Percentiles rank a stretch among this genome's conserved stretches.
These are phyloP conservation scores for Yarrowia sp. DNA, from an alignment of 805 yeast species.

Conservation along the genomic window DNA sequence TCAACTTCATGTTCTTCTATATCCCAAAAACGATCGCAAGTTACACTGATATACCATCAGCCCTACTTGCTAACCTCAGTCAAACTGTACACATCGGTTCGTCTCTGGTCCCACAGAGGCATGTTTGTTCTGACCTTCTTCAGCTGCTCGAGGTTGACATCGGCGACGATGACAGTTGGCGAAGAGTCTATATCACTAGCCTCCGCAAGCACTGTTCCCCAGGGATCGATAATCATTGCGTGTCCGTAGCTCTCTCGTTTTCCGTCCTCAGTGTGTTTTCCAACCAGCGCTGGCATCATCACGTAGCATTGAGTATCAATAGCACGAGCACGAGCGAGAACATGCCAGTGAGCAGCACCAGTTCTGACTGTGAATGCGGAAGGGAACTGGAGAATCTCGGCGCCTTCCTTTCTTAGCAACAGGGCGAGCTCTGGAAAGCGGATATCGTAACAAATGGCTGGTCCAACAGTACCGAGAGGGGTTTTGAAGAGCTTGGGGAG, in stretches of 20 bases:
- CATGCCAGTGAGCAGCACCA: constrained; percentile 88
- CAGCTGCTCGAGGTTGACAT: constrained; percentile 41
- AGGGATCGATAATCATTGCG: constrained; percentile 82
- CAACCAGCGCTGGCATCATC: constrained; percentile 85
- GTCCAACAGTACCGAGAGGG: constrained; percentile 51
- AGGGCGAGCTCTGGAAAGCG: constrained; percentile 81
- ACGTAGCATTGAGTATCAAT: constrained; percentile 85
- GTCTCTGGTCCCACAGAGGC: constrained; percentile 27
- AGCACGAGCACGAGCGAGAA: constrained; percentile 78
- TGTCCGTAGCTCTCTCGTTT: constrained; percentile 82
- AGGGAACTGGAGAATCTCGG: constrained; percentile 76
- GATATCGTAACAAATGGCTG: constrained; percentile 68
- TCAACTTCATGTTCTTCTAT: no score
- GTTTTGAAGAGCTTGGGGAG: constrained; percentile 56
- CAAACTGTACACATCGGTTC: constrained; percentile 6
- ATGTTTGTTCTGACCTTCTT: constrained; percentile 9
- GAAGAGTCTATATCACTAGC: constrained; percentile 60
- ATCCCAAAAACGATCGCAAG: no score
- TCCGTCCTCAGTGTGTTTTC: constrained; percentile 59
- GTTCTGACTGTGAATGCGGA: constrained; percentile 92
- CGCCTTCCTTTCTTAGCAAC: constrained; percentile 63
- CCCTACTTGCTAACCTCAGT: not conserved
- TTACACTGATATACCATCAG: no score
- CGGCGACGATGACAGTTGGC: constrained; percentile 59
- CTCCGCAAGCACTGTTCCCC: constrained; percentile 75